Evolutionary conservation across 768 basidiomycete genomes (phyloP).

Genomic region (Amylocystis lapponica): DNA sequence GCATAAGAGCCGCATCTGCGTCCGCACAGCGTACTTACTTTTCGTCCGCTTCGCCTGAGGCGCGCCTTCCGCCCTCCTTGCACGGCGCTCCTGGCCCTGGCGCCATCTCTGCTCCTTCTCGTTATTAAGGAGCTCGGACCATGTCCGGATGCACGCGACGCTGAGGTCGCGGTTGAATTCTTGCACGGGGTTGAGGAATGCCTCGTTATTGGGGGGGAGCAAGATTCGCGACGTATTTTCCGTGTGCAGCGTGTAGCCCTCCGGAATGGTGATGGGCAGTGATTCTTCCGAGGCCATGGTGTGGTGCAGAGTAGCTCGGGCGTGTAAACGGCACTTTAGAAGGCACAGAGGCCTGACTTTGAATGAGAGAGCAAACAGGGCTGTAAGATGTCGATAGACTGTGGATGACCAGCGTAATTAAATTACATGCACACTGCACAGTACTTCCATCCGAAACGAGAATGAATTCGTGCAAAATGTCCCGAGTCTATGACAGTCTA

Average conservation of each 20-base stretch:
- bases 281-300: slow-evolving; percentile 1
- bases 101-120: slow-evolving; percentile 60
- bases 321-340: neutral
- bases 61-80: slow-evolving; percentile 25
- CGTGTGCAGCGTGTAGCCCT: slow-evolving; percentile 72
- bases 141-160: slow-evolving; percentile 84
- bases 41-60: slow-evolving; percentile 37
- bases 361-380: too few relatives aligned
- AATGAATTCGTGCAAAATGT: too few relatives aligned
- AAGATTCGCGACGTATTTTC: slow-evolving; percentile 82
- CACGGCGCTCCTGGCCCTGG: slow-evolving; percentile 44
- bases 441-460: too few relatives aligned
- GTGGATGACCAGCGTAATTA: too few relatives aligned
- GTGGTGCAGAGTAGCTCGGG: too few relatives aligned
- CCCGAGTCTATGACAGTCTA: too few relatives aligned
- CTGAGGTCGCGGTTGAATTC: slow-evolving; percentile 97
- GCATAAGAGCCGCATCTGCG: slow-evolving; percentile 4
- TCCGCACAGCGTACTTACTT: slow-evolving; percentile 32
- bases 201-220: slow-evolving; percentile 66
- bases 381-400: too few relatives aligned
- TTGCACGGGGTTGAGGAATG: slow-evolving; percentile 96
- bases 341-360: slow-evolving; percentile 10
- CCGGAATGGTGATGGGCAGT: slow-evolving; percentile 42
- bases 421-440: too few relatives aligned
- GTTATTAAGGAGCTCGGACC: slow-evolving; percentile 70